Percentiles rank a stretch among this genome's conserved stretches.
Evolutionary conservation across 2,329 filamentous ascomycete genomes (phyloP).

Genomic region (Cercospora janseana): DNA sequence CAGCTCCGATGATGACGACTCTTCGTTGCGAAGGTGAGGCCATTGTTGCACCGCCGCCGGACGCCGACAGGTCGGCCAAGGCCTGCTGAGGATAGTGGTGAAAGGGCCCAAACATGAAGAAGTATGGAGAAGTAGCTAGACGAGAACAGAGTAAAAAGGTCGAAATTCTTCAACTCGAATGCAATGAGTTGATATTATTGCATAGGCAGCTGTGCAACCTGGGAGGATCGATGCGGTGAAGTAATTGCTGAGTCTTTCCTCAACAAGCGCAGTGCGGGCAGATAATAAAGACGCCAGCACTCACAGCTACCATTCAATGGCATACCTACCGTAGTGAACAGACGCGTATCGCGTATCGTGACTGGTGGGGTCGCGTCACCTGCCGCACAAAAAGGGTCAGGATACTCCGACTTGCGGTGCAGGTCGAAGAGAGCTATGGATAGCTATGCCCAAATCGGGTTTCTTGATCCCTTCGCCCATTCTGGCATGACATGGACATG

Average conservation of each 20-base stretch:
- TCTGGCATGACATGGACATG: not conserved
- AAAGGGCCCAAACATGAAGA: slow-evolving; percentile 8
- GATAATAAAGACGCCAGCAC: slow-evolving; percentile 9
- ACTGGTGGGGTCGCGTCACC: slow-evolving; percentile 10
- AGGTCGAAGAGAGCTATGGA: slow-evolving; percentile 7
- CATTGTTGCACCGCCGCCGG: slow-evolving; percentile 32
- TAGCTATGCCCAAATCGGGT: slow-evolving; percentile 12
- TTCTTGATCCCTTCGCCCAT: slow-evolving; percentile 4
- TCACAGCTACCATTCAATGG: not conserved
- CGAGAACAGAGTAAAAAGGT: too few species aligned
- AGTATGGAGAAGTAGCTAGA: not conserved
- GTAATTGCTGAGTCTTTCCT: not conserved
- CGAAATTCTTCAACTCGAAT: too few species aligned
- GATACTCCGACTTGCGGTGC: slow-evolving; percentile 8
- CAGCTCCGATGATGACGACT: slow-evolving; percentile 62
- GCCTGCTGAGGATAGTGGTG: slow-evolving; percentile 7
- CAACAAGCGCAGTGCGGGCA: not conserved
- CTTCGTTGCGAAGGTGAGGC: slow-evolving; percentile 26
- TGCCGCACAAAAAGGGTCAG: slow-evolving; percentile 9
- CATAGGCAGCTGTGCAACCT: too few species aligned
- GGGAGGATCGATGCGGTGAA: too few species aligned
- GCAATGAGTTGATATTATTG: too few species aligned
- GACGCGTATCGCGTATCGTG: slow-evolving; percentile 9
- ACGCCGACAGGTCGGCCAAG: slow-evolving; percentile 2
- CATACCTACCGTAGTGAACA: slow-evolving; percentile 9